Evolutionary conservation across 805 yeast species (phyloP), one percentile per base, ranked within the genome.

Genomic region (Blastobotrys americana): DNA sequence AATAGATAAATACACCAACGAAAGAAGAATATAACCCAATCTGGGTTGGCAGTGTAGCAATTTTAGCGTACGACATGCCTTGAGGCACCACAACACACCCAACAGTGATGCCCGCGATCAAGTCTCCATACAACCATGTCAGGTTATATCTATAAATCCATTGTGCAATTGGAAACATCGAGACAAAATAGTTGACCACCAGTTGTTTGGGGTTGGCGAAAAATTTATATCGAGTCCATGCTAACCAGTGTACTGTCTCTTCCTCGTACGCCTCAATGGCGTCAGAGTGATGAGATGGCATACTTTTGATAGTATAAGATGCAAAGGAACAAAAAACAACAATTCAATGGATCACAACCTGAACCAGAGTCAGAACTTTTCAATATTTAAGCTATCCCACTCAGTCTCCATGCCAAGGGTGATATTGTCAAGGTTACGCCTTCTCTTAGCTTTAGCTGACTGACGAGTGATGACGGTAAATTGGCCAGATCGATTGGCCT

Each of bases 81-180:
- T 89, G 97, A 3, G 97, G 97, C 23, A 89, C 96, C 53, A 88
- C 73, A 16, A 89, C 96, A 49, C 84, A 79, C 37, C 97, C 97
- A 17, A 89, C 95, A 1, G 97, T 86, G 48, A 89, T 73, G 61
- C 97, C 97, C 2, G 97, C 96, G 45, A 88, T 80, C 50, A 89
- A 63, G 64, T 89, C 97, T 23, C 86, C 77, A 46, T 77, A 77
- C 13, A 82, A 66, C 97, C 97, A 89, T 22, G 73, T 72, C 8
- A 71, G 56, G 59, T 89, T 89, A 66, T 89, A 89, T 59, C 86
- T 85, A 45, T 81, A 74, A 38, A 88, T 77, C 97, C 97, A 89
- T n/a, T 71, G 67, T 8, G 77, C 61, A 31, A 89, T 79, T 2
- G 97, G 97, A 60, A 89, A 84, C 20, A 87, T 59, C 1, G 89